Base-by-base conservation (phyloP, 495 filamentous ascomycete species). In the Extremus antarcticus region DNA sequence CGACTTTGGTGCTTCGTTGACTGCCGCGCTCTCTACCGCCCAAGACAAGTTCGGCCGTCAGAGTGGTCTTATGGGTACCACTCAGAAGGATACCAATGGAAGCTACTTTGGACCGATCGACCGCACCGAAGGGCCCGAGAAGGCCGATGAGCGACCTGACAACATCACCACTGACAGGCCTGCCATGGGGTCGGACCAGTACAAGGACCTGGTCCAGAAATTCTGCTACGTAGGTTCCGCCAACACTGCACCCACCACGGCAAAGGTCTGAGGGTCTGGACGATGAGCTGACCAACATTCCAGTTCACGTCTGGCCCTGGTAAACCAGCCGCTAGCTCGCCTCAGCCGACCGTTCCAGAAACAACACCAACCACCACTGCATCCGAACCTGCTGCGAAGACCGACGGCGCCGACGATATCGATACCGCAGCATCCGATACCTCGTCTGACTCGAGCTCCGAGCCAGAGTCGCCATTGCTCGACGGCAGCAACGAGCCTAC, bases 171-270 rank as follows among this genome's bases (percentile, higher is more conserved):
- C 76, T 46, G 75, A 78, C 65, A 84, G 87, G 63, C 85, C 84
- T 21, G 76, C 79, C 41, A 74, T 91, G 58, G 77, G 90, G 22
- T 94, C 91, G 22, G 79, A 85, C 39, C 86, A 87, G 50, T 96
- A 97, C 70, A 83, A 89, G 66, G 92, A 98, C 69, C 76, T 98
- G 54, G 80, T 98, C 64, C 87, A 94, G 75, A 94, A 94, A 71
- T 98, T 94, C 73, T 98, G 92, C 77, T 95, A 94, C 78, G 90
- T 95, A 87, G 80, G 90, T 94, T 74, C 68, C 57, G 50, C 63
- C 60, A 62, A 56, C 50, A 58, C 50, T 25, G 60, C 46, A 11
- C 13, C 3, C 46, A 23, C 46, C 9, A 48, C 46, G 13, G 21
- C 46, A 3, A 23, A 23, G 17, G 46, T 25, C 21, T 48, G 41